Percentiles rank a stretch among this genome's conserved stretches.
phyloP scores from a whole-genome alignment of 2,329 filamentous ascomycete genomes.

The Penicillium griseofulvum region DNA sequence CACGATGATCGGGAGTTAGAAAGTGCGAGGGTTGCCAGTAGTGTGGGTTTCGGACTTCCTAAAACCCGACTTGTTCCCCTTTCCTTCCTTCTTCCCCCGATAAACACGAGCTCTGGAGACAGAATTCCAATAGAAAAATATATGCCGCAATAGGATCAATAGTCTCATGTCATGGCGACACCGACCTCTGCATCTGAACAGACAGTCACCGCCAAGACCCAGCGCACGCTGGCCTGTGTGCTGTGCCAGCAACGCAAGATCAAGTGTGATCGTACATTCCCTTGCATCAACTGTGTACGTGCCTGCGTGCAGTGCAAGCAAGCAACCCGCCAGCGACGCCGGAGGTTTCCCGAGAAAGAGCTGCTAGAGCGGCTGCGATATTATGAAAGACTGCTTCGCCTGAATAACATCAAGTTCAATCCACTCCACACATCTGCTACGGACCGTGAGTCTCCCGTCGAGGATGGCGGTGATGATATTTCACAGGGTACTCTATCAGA shows the following conservation, averaged over 20 bases:
- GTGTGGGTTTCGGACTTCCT: background rate
- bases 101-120: background rate
- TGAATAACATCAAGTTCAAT: background rate
- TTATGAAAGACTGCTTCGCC: background rate
- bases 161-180: background rate
- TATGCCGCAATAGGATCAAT: background rate
- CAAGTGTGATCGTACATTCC: background rate
- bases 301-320: background rate
- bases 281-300: background rate
- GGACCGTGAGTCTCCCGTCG: background rate
- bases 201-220: background rate
- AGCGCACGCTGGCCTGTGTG: background rate
- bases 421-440: background rate
- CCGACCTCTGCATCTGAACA: background rate
- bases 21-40: background rate
- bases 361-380: background rate
- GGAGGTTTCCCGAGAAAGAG: background rate
- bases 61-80: background rate
- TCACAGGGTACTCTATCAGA: background rate
- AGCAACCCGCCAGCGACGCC: background rate
- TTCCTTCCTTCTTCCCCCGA: background rate
- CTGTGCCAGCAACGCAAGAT: background rate
- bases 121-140: background rate
- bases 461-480: background rate
- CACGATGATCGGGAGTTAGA: background rate